Evolutionary conservation across 1,284 basidiomycete genomes (phyloP).

Genomic region (Exsudoporus floridanus): DNA sequence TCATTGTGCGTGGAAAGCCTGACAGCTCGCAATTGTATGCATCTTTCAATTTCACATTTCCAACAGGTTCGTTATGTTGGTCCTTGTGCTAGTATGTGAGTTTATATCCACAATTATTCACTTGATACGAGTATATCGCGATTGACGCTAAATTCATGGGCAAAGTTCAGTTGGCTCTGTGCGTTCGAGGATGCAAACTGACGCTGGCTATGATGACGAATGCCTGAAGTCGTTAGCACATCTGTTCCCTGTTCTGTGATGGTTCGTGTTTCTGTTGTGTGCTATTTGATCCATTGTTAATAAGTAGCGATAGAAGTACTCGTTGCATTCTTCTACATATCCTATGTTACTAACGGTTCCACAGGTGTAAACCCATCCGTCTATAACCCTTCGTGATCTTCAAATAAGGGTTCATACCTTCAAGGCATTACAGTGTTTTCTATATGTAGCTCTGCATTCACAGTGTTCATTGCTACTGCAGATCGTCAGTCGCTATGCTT

Average conservation of each 20-base stretch:
- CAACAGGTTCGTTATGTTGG: slow-evolving; percentile 6
- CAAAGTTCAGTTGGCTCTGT: not conserved
- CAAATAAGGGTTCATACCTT: not conserved
- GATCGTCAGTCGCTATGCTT: not conserved
- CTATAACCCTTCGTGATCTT: not conserved
- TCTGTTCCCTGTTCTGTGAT: not conserved
- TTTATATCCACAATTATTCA: not conserved
- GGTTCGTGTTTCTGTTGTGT: not conserved
- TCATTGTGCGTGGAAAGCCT: not conserved
- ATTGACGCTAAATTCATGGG: not conserved
- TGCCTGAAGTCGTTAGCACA: not conserved
- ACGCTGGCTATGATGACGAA: not conserved
- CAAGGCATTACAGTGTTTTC: not conserved
- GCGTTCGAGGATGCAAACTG: not conserved
- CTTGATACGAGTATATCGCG: not conserved
- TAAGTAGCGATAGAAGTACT: not conserved
- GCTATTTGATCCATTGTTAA: not conserved
- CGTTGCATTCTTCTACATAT: not conserved
- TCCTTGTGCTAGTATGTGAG: not conserved
- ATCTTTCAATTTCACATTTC: not conserved
- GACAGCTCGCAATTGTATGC: not conserved
- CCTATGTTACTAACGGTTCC: not conserved
- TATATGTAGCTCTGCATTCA: not conserved
- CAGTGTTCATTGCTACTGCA: not conserved
- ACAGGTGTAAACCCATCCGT: not conserved